Conservation (phyloP, 2,329 filamentous ascomycete species). For the Aspergillus quadricinctus region DNA sequence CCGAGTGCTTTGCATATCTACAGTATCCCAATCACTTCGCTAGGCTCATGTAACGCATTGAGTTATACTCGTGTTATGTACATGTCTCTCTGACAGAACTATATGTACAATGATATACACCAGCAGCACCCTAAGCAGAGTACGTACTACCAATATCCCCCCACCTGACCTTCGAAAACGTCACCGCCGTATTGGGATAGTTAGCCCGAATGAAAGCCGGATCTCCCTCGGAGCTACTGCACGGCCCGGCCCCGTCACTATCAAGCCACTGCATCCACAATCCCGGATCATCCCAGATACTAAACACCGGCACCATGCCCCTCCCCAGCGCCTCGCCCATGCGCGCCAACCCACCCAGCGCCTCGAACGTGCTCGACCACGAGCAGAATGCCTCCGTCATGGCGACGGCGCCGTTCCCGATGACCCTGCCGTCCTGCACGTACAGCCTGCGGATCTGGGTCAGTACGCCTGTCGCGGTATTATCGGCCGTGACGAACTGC, state of each 20-base stretch:
- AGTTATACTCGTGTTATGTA: background rate
- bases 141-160: slow-evolving; percentile 58
- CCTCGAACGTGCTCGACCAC: slow-evolving; percentile 44
- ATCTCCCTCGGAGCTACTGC: slow-evolving; percentile 50
- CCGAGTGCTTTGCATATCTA: too few relatives aligned
- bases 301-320: slow-evolving; percentile 60
- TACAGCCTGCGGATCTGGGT: slow-evolving; percentile 58
- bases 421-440: slow-evolving; percentile 55
- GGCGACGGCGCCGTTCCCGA: slow-evolving; percentile 44
- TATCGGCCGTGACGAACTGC: slow-evolving; percentile 53
- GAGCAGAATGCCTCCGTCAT: slow-evolving; percentile 55
- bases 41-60: background rate
- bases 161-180: slow-evolving; percentile 56
- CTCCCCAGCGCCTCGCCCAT: slow-evolving; percentile 52
- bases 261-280: slow-evolving; percentile 58
- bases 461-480: slow-evolving; percentile 48
- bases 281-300: slow-evolving; percentile 52
- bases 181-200: slow-evolving; percentile 48
- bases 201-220: slow-evolving; percentile 47
- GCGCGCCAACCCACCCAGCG: slow-evolving; percentile 50
- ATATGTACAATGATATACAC: background rate
- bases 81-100: background rate
- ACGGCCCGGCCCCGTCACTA: slow-evolving; percentile 49
- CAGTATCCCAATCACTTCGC: background rate
- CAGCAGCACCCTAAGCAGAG: background rate